These are phyloP conservation scores for Lepidium africanum DNA, from an alignment of 345 rosid species.

Conservation along the genomic window DNA sequence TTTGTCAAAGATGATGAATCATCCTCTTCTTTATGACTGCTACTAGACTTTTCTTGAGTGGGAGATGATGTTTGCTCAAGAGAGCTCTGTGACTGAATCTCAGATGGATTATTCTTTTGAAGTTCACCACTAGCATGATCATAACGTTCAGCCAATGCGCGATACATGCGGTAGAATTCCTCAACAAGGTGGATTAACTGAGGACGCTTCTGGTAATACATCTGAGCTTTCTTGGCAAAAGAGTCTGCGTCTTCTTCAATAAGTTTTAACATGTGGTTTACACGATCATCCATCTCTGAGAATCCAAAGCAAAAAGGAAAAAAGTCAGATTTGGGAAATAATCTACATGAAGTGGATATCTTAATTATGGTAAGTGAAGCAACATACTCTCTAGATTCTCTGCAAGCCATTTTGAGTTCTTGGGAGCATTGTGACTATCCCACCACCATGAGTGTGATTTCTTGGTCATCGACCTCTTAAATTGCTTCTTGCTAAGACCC, in stretches of 20 bases:
- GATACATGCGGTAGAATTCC: conserved; percentile 78
- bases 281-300: conserved; percentile 79
- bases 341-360: background rate
- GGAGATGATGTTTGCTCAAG: conserved; percentile 40
- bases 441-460: conserved; percentile 85
- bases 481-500: conserved; percentile 28
- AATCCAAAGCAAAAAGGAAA: background rate
- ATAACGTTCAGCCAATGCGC: conserved; percentile 81
- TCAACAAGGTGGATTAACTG: conserved; percentile 64
- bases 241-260: conserved; percentile 90
- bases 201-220: conserved; percentile 81
- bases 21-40: conserved; percentile 44
- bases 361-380: background rate
- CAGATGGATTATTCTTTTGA: conserved; percentile 41
- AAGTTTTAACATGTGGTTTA: conserved; percentile 69
- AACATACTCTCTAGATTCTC: conserved; percentile 72
- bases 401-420: conserved; percentile 79
- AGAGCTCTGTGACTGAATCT: conserved; percentile 40
- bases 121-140: conserved; percentile 72
- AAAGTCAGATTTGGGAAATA: background rate
- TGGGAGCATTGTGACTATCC: conserved; percentile 75
- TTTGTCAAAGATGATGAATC: conserved; percentile 56
- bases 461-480: conserved; percentile 42
- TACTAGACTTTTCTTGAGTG: conserved; percentile 36
- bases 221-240: conserved; percentile 83